Evolutionary conservation across 163 green algal genomes (phyloP).

Genomic region (Scenedesmus sp.): DNA sequence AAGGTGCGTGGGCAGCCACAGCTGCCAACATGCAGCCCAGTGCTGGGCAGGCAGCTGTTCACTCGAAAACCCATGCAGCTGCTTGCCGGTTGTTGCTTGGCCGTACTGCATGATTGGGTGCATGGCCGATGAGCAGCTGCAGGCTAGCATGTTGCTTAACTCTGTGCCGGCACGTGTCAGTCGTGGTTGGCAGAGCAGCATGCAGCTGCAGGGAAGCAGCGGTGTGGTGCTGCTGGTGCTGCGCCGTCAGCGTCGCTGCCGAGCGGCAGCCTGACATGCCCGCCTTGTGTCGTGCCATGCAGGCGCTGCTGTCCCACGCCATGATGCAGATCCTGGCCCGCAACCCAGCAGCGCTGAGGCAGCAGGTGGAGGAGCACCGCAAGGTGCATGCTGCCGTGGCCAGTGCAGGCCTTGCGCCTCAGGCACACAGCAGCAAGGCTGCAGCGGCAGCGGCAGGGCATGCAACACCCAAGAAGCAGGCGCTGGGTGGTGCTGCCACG

Average conservation of each 20-base stretch:
- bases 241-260: not conserved
- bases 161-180: not conserved
- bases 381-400: conserved; percentile 24
- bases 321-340: not conserved
- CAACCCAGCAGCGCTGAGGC: not conserved
- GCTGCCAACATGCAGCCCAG: not conserved
- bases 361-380: conserved; percentile 6
- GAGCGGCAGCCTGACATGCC: not conserved
- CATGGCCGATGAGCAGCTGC: too few relatives aligned
- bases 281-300: not conserved
- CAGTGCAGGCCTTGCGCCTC: not conserved
- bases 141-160: too few relatives aligned
- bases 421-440: not conserved
- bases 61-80: too few relatives aligned
- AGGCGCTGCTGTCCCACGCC: conserved; percentile 37
- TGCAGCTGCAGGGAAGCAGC: too few relatives aligned
- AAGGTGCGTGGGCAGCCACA: conserved; percentile 16
- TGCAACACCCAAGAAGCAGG: not conserved
- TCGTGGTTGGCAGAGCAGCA: too few relatives aligned
- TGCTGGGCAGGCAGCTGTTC: too few relatives aligned
- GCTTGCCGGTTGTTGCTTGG: too few relatives aligned
- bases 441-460: conserved; percentile 30
- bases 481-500: not conserved
- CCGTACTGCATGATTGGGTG: too few relatives aligned
- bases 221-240: too few relatives aligned